Conservation (phyloP, 208 protist species). For the Trypanosoma caninum region DNA sequence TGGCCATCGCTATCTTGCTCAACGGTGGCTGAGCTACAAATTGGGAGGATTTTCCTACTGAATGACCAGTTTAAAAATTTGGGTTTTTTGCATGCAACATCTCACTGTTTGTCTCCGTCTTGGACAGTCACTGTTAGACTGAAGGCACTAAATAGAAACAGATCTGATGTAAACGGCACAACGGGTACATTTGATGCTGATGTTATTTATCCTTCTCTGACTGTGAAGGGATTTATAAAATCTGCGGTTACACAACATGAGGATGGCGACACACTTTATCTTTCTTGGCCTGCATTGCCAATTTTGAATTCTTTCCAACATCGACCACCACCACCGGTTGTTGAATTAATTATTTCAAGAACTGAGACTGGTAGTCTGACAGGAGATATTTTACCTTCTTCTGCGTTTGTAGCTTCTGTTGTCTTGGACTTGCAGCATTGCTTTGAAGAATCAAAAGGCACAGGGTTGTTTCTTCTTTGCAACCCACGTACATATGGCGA, state of each 20-base stretch:
- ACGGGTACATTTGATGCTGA: not conserved
- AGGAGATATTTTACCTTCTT: not conserved
- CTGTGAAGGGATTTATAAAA: not conserved
- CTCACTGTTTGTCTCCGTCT: not conserved
- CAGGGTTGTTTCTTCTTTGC: conserved; percentile 13
- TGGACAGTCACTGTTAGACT: conserved; percentile 15
- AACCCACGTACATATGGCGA: conserved; percentile 3
- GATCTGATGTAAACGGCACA: not conserved
- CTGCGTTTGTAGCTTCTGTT: conserved; percentile 1
- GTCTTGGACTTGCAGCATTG: conserved; percentile 17
- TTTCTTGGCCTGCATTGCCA: conserved; percentile 27
- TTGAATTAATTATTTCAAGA: conserved; percentile 21
- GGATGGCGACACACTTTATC: conserved; percentile 2
- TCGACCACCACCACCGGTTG: conserved; percentile 14
- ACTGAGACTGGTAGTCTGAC: not conserved
- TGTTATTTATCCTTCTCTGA: not conserved
- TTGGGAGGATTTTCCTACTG: conserved; percentile 7
- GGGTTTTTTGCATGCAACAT: not conserved
- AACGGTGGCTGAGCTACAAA: conserved; percentile 6
- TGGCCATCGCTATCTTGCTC: conserved; percentile 10
- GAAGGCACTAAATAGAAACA: not conserved
- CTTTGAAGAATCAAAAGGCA: conserved; percentile 7
- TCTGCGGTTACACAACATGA: no score
- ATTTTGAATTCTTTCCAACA: not conserved
- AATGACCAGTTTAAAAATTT: not conserved